Percentiles rank a stretch among this genome's conserved stretches.
phyloP scores from a whole-genome alignment of 2,329 filamentous ascomycete species.

The Mycogone perniciosa region DNA sequence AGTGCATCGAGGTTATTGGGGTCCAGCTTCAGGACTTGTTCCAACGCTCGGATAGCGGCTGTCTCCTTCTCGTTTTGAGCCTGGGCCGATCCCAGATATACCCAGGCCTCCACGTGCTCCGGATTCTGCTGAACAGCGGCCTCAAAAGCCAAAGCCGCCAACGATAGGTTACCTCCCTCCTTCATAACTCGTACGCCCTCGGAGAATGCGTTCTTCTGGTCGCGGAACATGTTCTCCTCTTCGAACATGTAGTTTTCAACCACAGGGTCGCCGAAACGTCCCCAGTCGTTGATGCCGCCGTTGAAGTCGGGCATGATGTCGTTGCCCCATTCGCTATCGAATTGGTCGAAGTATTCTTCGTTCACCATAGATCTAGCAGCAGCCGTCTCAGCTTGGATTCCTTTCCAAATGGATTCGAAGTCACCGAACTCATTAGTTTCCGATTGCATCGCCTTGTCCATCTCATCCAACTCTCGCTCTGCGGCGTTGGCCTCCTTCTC shows the following conservation, averaged over 20 bases:
- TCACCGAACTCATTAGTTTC: constrained; percentile 74
- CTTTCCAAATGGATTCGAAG: constrained; percentile 85
- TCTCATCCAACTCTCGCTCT: constrained; percentile 79
- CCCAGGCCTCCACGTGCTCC: constrained; percentile 87
- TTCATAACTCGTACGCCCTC: constrained; percentile 91
- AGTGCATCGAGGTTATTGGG: constrained; percentile 80
- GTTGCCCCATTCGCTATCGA: constrained; percentile 74
- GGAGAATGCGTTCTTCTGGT: constrained; percentile 77
- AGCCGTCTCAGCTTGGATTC: constrained; percentile 70
- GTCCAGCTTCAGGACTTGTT: constrained; percentile 84
- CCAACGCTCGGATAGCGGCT: constrained; percentile 86
- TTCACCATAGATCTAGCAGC: constrained; percentile 66
- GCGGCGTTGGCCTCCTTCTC: constrained; percentile 64
- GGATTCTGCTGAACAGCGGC: constrained; percentile 88
- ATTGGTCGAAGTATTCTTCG: constrained; percentile 58
- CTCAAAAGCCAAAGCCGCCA: constrained; percentile 92
- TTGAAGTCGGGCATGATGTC: constrained; percentile 52
- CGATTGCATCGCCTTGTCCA: constrained; percentile 63
- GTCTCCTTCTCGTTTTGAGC: constrained; percentile 99
- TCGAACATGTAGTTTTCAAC: constrained; percentile 93
- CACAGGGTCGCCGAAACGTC: constrained; percentile 63
- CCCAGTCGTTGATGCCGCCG: constrained; percentile 53
- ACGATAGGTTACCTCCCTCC: constrained; percentile 86
- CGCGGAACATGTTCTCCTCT: constrained; percentile 82
- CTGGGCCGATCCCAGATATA: constrained; percentile 82